Conservation (phyloP, 2,329 filamentous ascomycete genomes). For the Colletotrichum lentis region DNA sequence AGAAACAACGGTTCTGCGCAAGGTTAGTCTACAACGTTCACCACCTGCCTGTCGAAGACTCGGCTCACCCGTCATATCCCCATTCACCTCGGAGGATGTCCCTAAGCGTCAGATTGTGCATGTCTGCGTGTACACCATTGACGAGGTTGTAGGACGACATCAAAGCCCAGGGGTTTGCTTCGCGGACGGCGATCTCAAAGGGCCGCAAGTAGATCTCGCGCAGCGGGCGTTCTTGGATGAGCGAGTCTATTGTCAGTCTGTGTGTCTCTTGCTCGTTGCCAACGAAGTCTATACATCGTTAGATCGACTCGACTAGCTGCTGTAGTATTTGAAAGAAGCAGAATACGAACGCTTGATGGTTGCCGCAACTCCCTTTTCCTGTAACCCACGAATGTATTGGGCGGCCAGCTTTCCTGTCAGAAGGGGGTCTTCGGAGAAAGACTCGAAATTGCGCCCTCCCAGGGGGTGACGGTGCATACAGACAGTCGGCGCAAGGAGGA, state of each 20-base stretch:
- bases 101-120: conserved; percentile 63
- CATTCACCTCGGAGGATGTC: conserved; percentile 68
- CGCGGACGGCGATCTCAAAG: conserved; percentile 75
- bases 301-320: conserved; percentile 9
- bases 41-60: background rate
- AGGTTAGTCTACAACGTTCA: background rate
- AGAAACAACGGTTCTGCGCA: conserved; percentile 61
- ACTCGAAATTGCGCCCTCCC: conserved; percentile 87
- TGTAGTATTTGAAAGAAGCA: background rate
- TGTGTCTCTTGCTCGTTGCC: conserved; percentile 78
- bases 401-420: conserved; percentile 78
- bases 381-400: conserved; percentile 75
- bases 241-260: conserved; percentile 69
- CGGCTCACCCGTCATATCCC: conserved; percentile 65
- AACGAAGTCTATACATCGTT: conserved; percentile 62
- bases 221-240: conserved; percentile 70
- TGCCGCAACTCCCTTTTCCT: conserved; percentile 76
- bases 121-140: conserved; percentile 69
- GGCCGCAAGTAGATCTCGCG: conserved; percentile 78
- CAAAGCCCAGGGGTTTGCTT: conserved; percentile 73
- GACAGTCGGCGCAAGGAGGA: conserved; percentile 79
- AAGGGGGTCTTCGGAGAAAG: conserved; percentile 83
- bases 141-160: conserved; percentile 75
- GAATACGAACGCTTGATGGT: conserved; percentile 74
- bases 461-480: conserved; percentile 84